A percentile compares a stretch with the other conserved stretches of the same genome.
Evolutionary conservation across 2,329 filamentous ascomycete genomes (phyloP).

Genomic region (Hypoxylon sp.): DNA sequence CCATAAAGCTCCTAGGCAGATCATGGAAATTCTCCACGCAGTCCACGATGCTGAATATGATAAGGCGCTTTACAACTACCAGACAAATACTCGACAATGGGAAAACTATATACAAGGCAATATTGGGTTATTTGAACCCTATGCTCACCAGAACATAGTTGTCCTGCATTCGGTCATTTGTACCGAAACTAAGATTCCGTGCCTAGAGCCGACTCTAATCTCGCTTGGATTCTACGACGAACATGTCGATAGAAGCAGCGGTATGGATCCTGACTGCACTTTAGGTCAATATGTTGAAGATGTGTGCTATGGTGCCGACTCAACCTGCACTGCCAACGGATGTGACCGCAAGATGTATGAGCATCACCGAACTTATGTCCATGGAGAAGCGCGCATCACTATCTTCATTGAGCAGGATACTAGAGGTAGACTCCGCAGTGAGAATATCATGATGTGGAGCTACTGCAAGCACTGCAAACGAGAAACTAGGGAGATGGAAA

Average conservation of each 20-base stretch:
- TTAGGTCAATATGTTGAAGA: conserved; percentile 96
- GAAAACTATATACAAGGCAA: conserved; percentile 94
- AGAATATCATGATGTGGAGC: conserved; percentile 97
- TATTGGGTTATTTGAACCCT: conserved; percentile 91
- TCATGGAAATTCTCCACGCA: conserved; percentile 93
- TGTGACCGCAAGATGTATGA: conserved; percentile 92
- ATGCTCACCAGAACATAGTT: conserved; percentile 95
- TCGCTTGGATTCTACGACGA: conserved; percentile 95
- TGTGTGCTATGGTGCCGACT: conserved; percentile 80
- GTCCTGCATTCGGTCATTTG: conserved; percentile 95
- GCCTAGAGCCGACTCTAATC: conserved; percentile 90
- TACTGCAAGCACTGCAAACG: conserved; percentile 92
- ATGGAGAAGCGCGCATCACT: conserved; percentile 93
- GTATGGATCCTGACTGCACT: conserved; percentile 88
- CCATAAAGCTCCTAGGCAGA: conserved; percentile 84
- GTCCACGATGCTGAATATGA: conserved; percentile 98
- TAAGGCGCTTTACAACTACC: conserved; percentile 92
- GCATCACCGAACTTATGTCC: conserved; percentile 96
- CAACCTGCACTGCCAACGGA: conserved; percentile 84
- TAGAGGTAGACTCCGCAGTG: conserved; percentile 60
- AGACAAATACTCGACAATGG: conserved; percentile 96
- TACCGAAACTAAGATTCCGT: conserved; percentile 93
- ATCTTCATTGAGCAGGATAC: conserved; percentile 84
- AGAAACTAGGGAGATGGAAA: conserved; percentile 88
- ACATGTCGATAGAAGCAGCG: conserved; percentile 74